phyloP scores from a whole-genome alignment of 768 basidiomycete species.

The Lactarius indigo region DNA sequence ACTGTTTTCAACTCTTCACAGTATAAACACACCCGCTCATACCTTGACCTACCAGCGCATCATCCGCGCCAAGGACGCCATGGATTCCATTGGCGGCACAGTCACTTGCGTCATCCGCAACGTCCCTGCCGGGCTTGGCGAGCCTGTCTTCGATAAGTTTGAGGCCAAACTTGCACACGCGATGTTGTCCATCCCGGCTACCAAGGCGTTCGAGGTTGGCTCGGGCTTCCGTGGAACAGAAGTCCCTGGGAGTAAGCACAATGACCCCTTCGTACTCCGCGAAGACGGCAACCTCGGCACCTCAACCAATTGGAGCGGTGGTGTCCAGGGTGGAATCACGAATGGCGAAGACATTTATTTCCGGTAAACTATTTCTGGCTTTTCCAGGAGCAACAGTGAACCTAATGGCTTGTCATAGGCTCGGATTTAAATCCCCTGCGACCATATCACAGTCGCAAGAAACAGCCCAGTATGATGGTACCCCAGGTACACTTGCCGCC shows the following conservation, averaged over 20 bases:
- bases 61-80: slow-evolving; percentile 82
- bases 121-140: slow-evolving; percentile 87
- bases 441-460: slow-evolving; percentile 91
- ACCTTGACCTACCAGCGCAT: slow-evolving; percentile 60
- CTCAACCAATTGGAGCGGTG: slow-evolving; percentile 92
- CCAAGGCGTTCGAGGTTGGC: slow-evolving; percentile 97
- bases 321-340: slow-evolving; percentile 95
- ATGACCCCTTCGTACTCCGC: slow-evolving; percentile 76
- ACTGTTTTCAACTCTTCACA: background rate
- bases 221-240: slow-evolving; percentile 95
- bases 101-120: slow-evolving; percentile 94
- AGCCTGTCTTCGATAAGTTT: slow-evolving; percentile 98
- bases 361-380: slow-evolving; percentile 49
- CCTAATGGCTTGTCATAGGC: slow-evolving; percentile 40
- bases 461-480: slow-evolving; percentile 93
- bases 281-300: slow-evolving; percentile 76
- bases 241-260: slow-evolving; percentile 89
- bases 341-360: slow-evolving; percentile 99
- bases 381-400: background rate
- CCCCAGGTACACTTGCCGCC: slow-evolving; percentile 81
- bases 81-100: slow-evolving; percentile 97
- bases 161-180: slow-evolving; percentile 95
- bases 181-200: slow-evolving; percentile 98
- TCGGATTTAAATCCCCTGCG: slow-evolving; percentile 98
- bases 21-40: background rate